These are phyloP conservation scores for Aspergillus nidulans DNA, from an alignment of 495 filamentous ascomycete species.

Conservation along the genomic window DNA sequence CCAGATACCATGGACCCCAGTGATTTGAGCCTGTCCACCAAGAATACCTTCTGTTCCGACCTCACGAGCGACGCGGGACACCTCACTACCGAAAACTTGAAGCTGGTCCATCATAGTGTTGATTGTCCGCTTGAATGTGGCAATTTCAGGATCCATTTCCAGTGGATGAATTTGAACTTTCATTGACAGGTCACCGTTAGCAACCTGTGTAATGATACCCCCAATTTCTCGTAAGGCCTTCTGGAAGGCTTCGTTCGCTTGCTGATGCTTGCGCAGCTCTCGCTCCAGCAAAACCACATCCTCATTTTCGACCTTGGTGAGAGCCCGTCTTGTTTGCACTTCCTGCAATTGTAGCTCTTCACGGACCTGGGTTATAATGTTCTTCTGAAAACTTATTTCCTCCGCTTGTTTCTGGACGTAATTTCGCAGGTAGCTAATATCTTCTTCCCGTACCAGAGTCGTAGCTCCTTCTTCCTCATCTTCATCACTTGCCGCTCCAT, in stretches of 20 bases:
- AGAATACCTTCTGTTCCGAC: slow-evolving; percentile 96
- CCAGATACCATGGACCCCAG: slow-evolving; percentile 95
- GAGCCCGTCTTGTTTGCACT: slow-evolving; percentile 51
- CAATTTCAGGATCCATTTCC: slow-evolving; percentile 99
- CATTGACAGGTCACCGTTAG: slow-evolving; percentile 93
- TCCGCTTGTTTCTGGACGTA: slow-evolving; percentile 77
- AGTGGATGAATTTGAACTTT: slow-evolving; percentile 94
- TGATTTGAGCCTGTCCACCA: slow-evolving; percentile 93
- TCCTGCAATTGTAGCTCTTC: slow-evolving; percentile 60
- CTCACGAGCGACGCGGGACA: slow-evolving; percentile 92
- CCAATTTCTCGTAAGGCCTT: slow-evolving; percentile 96
- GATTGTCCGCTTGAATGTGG: slow-evolving; percentile 93
- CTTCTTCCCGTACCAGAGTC: slow-evolving; percentile 58
- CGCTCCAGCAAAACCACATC: slow-evolving; percentile 72
- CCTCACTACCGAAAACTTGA: slow-evolving; percentile 94
- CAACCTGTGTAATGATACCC: slow-evolving; percentile 92
- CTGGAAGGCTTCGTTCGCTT: slow-evolving; percentile 97
- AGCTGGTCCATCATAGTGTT: slow-evolving; percentile 99
- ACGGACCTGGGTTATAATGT: slow-evolving; percentile 65
- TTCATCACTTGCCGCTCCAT: slow-evolving; percentile 39
- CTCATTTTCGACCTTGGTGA: slow-evolving; percentile 57
- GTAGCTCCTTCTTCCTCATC: slow-evolving; percentile 36
- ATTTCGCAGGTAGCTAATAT: slow-evolving; percentile 65
- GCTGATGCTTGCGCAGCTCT: slow-evolving; percentile 92
- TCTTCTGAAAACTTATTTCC: slow-evolving; percentile 67